These are phyloP conservation scores for Scalesia atractyloides DNA, from an alignment of 129 eudicot species.

Conservation along the genomic window DNA sequence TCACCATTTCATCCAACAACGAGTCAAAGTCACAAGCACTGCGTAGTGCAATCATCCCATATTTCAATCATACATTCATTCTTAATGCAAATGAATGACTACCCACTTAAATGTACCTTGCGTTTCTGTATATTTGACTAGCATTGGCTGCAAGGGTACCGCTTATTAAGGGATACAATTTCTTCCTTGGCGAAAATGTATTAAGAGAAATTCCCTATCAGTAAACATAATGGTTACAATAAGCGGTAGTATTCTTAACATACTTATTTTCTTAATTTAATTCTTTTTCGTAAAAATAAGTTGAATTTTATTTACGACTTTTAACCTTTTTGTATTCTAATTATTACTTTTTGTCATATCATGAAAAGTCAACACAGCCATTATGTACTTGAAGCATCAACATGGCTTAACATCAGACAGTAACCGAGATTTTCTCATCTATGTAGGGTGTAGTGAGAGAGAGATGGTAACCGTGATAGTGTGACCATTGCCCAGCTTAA, in stretches of 20 bases:
- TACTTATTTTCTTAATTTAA: no score
- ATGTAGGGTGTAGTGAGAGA: slow-evolving; percentile 8
- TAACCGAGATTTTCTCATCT: background rate
- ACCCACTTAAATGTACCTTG: slow-evolving; percentile 43
- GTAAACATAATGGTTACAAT: slow-evolving; percentile 17
- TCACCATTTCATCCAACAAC: slow-evolving; percentile 46
- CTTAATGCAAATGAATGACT: background rate
- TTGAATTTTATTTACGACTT: no score
- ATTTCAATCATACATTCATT: background rate
- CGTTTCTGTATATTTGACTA: slow-evolving; percentile 36
- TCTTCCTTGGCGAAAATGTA: slow-evolving; percentile 53
- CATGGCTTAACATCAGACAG: background rate
- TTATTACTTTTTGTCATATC: no score
- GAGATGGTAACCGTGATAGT: slow-evolving; percentile 38
- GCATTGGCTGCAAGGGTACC: slow-evolving; percentile 58
- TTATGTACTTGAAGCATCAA: no score
- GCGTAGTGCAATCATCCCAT: slow-evolving; percentile 5
- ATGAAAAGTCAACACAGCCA: no score
- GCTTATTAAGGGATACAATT: slow-evolving; percentile 58
- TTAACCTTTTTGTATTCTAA: no score
- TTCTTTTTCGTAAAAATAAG: no score
- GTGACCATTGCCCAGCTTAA: slow-evolving; percentile 62
- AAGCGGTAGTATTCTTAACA: background rate
- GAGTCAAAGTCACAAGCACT: slow-evolving; percentile 66
- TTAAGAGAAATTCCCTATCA: slow-evolving; percentile 74